Conservation (phyloP, 805 yeast species). For the Saccharomycopsis sp. region DNA sequence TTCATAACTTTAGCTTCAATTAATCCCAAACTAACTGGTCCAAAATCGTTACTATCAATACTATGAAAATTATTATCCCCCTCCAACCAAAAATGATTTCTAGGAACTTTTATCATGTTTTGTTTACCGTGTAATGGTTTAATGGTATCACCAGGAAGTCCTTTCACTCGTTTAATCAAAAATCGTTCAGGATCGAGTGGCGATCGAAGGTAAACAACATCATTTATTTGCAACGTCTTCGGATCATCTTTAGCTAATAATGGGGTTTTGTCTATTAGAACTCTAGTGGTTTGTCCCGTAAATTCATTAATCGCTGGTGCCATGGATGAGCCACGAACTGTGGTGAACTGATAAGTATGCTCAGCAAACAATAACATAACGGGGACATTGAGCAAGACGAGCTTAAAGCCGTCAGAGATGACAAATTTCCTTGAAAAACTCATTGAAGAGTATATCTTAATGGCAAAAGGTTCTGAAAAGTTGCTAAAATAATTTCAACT, state of each 20-base stretch:
- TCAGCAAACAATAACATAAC: not conserved
- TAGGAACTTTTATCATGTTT: slow-evolving; percentile 44
- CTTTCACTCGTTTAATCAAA: slow-evolving; percentile 75
- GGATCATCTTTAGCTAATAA: slow-evolving; percentile 29
- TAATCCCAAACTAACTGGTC: slow-evolving; percentile 76
- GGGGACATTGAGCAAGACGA: no score
- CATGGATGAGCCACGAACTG: slow-evolving; percentile 66
- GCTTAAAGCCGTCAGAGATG: no score
- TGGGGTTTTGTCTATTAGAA: not conserved
- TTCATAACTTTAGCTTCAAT: slow-evolving; percentile 72
- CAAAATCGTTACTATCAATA: slow-evolving; percentile 78
- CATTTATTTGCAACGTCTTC: slow-evolving; percentile 50
- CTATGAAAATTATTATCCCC: slow-evolving; percentile 80
- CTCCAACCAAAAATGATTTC: slow-evolving; percentile 87
- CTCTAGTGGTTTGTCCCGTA: not conserved
- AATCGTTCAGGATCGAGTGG: slow-evolving; percentile 71
- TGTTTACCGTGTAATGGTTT: slow-evolving; percentile 40
- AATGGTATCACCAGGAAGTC: slow-evolving; percentile 60
- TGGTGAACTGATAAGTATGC: slow-evolving; percentile 5
- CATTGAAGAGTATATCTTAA: no score
- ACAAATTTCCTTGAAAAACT: no score
- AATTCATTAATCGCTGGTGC: slow-evolving; percentile 84
- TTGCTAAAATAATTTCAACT: no score
- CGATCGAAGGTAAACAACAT: slow-evolving; percentile 66
- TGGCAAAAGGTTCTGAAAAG: no score